Base-by-base conservation (phyloP, 225 moss, liverwort and hornwort species). In the Physcomitrium patens region DNA sequence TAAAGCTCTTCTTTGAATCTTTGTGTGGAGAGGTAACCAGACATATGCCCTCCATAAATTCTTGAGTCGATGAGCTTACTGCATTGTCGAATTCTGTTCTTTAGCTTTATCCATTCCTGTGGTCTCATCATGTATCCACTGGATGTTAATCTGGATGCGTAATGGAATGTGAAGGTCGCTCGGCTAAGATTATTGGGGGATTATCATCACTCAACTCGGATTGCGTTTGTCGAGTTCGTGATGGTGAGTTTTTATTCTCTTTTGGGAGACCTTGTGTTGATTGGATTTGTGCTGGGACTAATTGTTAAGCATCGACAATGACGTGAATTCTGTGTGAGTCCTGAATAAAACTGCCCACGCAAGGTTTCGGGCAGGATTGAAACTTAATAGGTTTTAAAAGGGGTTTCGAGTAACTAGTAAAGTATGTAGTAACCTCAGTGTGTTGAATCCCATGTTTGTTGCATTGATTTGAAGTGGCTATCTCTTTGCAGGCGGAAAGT, bases 1-100 rank as follows among this genome's bases (percentile, higher is more conserved):
- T 97, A 77, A 97, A 97, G 82, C 90, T 94, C 75, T 97, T 97
- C 80, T 97, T 97, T 77, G 97, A 97, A 61, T 97, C 97, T 47
- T 79, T 97, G 65, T 97, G 93, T 78, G 97, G 97, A 28, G 97
- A 37, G 31, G 31, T 37, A 37, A 37, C 31, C 31, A 37, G 5
- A 7, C 31, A 37, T 37, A 37, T 37, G 31, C 31, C 5, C 31
- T 7, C 49, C 8, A 28, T 61, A 42, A 63, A 31, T 19, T 48
- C 10, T 31, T 71, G 1, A 41, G 51, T 27, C 63, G 27, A 15
- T 14, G 48, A 17, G 50, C 37, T 11, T 47, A 12, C 2, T 60
- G 28, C 9, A 13, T 15, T 49, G 28, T 20, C n/a, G 8, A 28
- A 46, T 22, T 56, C 3, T 45, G n/a, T 17, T 70, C 7, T 47